Evolutionary conservation across 345 rosid species (phyloP).

Genomic region (Lepidium aucheri): DNA sequence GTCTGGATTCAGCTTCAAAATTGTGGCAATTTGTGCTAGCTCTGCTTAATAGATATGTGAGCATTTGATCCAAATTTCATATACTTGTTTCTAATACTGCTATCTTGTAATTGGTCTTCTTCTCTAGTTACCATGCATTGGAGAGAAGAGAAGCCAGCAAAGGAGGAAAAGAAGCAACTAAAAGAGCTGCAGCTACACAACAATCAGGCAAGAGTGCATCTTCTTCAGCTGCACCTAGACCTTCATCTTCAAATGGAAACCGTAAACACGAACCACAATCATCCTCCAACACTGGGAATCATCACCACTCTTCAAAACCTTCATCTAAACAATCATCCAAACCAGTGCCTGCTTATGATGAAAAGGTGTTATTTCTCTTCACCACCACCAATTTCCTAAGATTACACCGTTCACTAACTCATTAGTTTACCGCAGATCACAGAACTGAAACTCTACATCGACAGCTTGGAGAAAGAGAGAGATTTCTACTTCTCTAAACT

Average conservation of each 20-base stretch:
- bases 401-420: background rate
- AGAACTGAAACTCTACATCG: constrained; percentile 83
- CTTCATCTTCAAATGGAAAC: constrained; percentile 49
- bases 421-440: constrained; percentile 53
- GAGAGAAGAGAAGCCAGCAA: constrained; percentile 89
- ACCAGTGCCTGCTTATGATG: constrained; percentile 62
- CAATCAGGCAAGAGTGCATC: constrained; percentile 52
- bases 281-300: constrained; percentile 39
- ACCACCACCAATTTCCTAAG: background rate
- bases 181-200: constrained; percentile 56
- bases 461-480: constrained; percentile 94
- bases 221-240: constrained; percentile 44
- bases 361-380: constrained; percentile 46
- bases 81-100: background rate
- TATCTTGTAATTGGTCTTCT: background rate
- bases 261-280: constrained; percentile 51
- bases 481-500: constrained; percentile 87
- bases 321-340: constrained; percentile 42
- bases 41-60: too few species aligned
- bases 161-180: constrained; percentile 85
- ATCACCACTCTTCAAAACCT: constrained; percentile 36
- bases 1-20: too few species aligned
- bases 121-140: constrained; percentile 65
- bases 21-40: too few species aligned
- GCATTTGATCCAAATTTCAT: background rate